phyloP scores from a whole-genome alignment of 2,329 filamentous ascomycete species.

The Monilinia vaccinii-corymbosi region DNA sequence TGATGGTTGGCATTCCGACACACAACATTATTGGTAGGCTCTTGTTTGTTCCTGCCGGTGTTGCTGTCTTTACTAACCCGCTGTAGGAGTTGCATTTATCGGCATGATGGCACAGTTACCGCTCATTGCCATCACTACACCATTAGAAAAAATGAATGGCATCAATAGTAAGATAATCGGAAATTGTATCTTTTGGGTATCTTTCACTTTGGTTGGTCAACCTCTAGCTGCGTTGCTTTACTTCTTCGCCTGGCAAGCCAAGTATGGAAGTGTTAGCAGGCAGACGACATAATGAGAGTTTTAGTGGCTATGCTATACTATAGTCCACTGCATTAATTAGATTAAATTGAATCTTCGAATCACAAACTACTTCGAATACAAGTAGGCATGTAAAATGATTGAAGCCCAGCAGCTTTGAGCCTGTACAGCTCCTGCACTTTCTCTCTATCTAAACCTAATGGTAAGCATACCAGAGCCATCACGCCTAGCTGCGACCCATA shows the following conservation, averaged over 20 bases:
- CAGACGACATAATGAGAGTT: slow-evolving; percentile 7
- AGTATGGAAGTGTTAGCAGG: slow-evolving; percentile 74
- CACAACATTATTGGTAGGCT: slow-evolving; percentile 80
- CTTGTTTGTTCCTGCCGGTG: not conserved
- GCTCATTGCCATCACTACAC: slow-evolving; percentile 71
- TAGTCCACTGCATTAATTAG: not conserved
- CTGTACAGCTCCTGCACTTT: not conserved
- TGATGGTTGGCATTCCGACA: slow-evolving; percentile 87
- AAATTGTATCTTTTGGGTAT: slow-evolving; percentile 94
- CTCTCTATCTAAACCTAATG: not conserved
- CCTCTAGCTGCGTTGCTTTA: slow-evolving; percentile 87
- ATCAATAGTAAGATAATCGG: slow-evolving; percentile 71
- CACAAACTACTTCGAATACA: not conserved
- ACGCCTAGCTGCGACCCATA: not conserved
- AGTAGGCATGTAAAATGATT: not conserved
- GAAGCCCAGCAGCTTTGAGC: not conserved
- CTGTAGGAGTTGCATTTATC: slow-evolving; percentile 72
- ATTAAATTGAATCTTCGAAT: not conserved
- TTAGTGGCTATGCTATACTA: not conserved
- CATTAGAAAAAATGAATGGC: slow-evolving; percentile 69
- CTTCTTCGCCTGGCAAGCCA: slow-evolving; percentile 97
- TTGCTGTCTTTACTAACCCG: slow-evolving; percentile 19
- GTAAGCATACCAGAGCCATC: not conserved
- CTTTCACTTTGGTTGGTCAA: slow-evolving; percentile 91
- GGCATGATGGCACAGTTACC: slow-evolving; percentile 94